These are phyloP conservation scores for Sedum album DNA, from an alignment of 164 flowering plant species.

Conservation along the genomic window DNA sequence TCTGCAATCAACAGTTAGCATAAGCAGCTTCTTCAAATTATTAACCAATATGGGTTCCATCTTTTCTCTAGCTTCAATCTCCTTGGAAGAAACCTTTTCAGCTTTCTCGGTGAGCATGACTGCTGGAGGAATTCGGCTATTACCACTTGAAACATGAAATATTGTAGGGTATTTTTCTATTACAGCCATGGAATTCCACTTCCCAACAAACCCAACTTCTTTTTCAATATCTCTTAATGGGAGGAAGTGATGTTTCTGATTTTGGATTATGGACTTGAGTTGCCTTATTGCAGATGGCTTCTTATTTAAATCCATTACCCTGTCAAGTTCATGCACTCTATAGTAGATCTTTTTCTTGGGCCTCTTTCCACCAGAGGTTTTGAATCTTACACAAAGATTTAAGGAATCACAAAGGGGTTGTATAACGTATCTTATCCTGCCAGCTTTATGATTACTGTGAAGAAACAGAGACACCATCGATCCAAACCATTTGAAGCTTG, in stretches of 20 bases:
- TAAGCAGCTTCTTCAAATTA: slow-evolving; percentile 75
- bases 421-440: slow-evolving; percentile 1
- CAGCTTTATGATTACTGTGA: neutral
- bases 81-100: slow-evolving; percentile 40
- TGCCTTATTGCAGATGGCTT: slow-evolving; percentile 73
- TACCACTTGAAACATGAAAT: slow-evolving; percentile 52
- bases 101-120: slow-evolving; percentile 66
- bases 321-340: slow-evolving; percentile 68
- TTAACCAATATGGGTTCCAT: slow-evolving; percentile 86
- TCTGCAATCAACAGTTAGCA: slow-evolving; percentile 85
- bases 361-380: slow-evolving; percentile 47
- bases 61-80: slow-evolving; percentile 27
- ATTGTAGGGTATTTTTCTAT: slow-evolving; percentile 79
- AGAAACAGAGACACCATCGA: neutral
- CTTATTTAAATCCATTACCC: slow-evolving; percentile 75
- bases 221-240: slow-evolving; percentile 78
- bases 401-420: slow-evolving; percentile 14
- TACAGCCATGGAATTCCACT: slow-evolving; percentile 82
- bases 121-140: slow-evolving; percentile 41
- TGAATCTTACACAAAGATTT: slow-evolving; percentile 30
- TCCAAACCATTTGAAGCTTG: neutral
- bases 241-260: slow-evolving; percentile 40
- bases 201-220: slow-evolving; percentile 79
- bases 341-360: slow-evolving; percentile 85
- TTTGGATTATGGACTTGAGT: slow-evolving; percentile 60